These are phyloP conservation scores for Ulvella scutata DNA, from an alignment of 139 green algal genomes.

Conservation along the genomic window DNA sequence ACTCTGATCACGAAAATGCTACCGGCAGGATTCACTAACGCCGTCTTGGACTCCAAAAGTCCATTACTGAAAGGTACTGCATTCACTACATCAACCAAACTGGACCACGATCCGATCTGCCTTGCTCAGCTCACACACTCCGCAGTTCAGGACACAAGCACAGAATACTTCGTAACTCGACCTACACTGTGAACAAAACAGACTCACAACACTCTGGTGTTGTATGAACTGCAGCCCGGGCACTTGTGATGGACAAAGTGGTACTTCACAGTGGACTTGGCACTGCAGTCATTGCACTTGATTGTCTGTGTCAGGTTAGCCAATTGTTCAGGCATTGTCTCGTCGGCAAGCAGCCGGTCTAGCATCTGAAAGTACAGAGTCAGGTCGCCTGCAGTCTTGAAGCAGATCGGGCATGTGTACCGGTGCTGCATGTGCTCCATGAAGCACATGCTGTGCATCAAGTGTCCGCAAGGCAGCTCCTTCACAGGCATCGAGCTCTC, in stretches of 20 bases:
- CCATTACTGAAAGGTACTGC: too few species aligned
- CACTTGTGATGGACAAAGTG: constrained; percentile 97
- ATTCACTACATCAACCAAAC: too few species aligned
- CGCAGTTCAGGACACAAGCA: too few species aligned
- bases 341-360: constrained; percentile 65
- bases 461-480: constrained; percentile 89
- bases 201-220: constrained; percentile 74
- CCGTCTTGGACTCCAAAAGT: too few species aligned
- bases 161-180: too few species aligned
- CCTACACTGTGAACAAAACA: too few species aligned
- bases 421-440: constrained; percentile 77
- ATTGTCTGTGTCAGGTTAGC: constrained; percentile 49
- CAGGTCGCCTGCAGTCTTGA: constrained; percentile 91
- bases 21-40: too few species aligned
- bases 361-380: constrained; percentile 95
- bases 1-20: too few species aligned
- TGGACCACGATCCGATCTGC: too few species aligned
- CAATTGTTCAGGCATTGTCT: constrained; percentile 59
- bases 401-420: constrained; percentile 91
- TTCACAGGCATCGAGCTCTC: constrained; percentile 67
- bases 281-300: constrained; percentile 87
- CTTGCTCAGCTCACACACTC: too few species aligned
- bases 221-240: constrained; percentile 74
- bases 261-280: constrained; percentile 45
- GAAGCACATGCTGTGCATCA: constrained; percentile 94